Base-by-base conservation (phyloP, 1,284 basidiomycete genomes). In the Pholiota adiposa region DNA sequence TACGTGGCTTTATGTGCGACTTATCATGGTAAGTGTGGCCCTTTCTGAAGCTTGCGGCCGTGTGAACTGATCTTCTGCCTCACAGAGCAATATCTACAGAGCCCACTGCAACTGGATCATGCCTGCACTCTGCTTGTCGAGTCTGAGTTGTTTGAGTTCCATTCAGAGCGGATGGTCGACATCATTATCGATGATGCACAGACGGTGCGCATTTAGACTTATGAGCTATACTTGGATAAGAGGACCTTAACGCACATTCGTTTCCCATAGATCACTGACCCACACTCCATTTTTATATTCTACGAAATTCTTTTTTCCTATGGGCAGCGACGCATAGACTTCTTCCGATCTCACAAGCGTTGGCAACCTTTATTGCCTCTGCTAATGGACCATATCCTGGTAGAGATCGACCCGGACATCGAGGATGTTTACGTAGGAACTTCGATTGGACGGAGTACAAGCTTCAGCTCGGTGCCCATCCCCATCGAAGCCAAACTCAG, bases 81-180 rank as follows among this genome's bases (percentile, higher is more conserved):
- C 58, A 33, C 67, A 95, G 93, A 95, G 68, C 83, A 86, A 68
- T 97, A 92, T 73, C 81, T 97, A 29, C 88, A 91, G 62, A 88
- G 85, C 53, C 87, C 87, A 7, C 72, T 88, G n/a, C 92, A 95
- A 67, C 82, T 97, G 53, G 85, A 92, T 61, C 88, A 93, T 69
- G 93, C 93, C 8, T 89, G 91, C 67, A 77, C 82, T 33, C 75
- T 90, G 36, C 77, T 97, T 16, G 78, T 96, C 50, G 85, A 87
- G 59, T 94, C 91, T 0, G 94, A 96, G 67, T 81, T 97, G 46
- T 96, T 97, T 67, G 74, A 83, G 4, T 95, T 91, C 69, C 93
- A 97, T 71, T 93, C 92, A 2, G 93, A 94, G 69, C 80, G 95
- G 34, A 96, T 96, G 92, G 87, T 89, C 57, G 90, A 92, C 65